phyloP scores from a whole-genome alignment of 208 protist species.

The Tetramitus jugosus region DNA sequence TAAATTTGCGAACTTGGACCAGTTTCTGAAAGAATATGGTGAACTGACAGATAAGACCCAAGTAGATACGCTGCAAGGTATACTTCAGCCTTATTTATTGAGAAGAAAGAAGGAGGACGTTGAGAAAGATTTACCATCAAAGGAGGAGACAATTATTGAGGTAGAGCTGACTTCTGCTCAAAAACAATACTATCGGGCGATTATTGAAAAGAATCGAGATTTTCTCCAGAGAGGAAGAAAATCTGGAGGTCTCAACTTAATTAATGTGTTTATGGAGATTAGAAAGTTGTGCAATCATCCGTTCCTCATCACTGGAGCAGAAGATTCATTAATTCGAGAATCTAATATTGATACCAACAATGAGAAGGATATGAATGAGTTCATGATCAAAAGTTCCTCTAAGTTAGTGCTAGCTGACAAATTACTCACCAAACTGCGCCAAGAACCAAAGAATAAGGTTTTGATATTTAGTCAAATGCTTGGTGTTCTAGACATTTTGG shows the following conservation, averaged over 20 bases:
- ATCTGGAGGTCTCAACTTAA: slow-evolving; percentile 31
- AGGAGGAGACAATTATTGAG: slow-evolving; percentile 73
- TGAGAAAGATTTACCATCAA: slow-evolving; percentile 90
- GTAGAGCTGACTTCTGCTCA: slow-evolving; percentile 59
- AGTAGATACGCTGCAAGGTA: slow-evolving; percentile 55
- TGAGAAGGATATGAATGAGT: slow-evolving; percentile 26
- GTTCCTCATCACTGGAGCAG: slow-evolving; percentile 49
- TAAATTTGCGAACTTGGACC: slow-evolving; percentile 41
- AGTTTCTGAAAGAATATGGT: slow-evolving; percentile 46
- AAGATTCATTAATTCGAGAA: slow-evolving; percentile 25
- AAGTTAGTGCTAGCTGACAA: slow-evolving; percentile 58
- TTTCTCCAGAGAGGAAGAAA: slow-evolving; percentile 19
- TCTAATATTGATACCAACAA: background rate
- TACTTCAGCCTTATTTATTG: slow-evolving; percentile 69
- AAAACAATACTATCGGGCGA: slow-evolving; percentile 64
- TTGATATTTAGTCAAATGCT: slow-evolving; percentile 63
- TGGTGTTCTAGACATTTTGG: slow-evolving; percentile 54
- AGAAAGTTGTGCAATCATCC: slow-evolving; percentile 74
- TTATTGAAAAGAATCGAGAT: slow-evolving; percentile 43
- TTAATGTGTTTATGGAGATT: slow-evolving; percentile 71
- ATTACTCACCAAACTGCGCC: slow-evolving; percentile 48
- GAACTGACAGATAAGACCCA: slow-evolving; percentile 40
- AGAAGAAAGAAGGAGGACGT: slow-evolving; percentile 90
- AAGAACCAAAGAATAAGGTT: slow-evolving; percentile 46
- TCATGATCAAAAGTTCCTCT: slow-evolving; percentile 35